A percentile compares a stretch with the other conserved stretches of the same genome.
These are phyloP conservation scores for Chaetomium sp. DNA, from an alignment of 2,329 filamentous ascomycete genomes.

Conservation along the genomic window DNA sequence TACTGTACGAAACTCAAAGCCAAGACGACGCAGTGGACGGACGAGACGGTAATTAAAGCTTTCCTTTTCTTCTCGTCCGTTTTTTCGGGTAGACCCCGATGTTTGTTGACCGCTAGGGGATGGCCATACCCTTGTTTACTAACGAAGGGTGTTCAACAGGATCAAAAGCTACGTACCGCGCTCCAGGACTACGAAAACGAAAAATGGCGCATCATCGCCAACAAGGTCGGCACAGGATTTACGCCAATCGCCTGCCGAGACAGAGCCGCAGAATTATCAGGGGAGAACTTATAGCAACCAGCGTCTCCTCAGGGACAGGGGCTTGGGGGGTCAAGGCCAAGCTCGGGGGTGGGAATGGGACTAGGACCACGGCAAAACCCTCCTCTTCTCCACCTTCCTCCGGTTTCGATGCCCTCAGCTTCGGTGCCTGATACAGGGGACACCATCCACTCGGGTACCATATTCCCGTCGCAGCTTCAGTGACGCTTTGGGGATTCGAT, in stretches of 20 bases:
- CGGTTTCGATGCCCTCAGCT: constrained; percentile 14
- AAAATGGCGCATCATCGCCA: constrained; percentile 86
- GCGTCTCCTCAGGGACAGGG: constrained; percentile 41
- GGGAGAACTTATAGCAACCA: constrained; percentile 49
- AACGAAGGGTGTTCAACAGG: constrained; percentile 39
- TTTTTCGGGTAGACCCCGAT: too few relatives aligned
- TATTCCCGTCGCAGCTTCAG: constrained; percentile 34
- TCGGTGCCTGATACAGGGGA: constrained; percentile 41
- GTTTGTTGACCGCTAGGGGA: too few relatives aligned
- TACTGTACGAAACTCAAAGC: constrained; percentile 95
- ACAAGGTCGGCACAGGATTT: constrained; percentile 85
- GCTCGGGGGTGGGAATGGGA: too few relatives aligned
- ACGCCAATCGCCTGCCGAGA: constrained; percentile 83
- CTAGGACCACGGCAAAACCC: too few relatives aligned
- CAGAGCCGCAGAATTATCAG: constrained; percentile 59
- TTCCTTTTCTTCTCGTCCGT: too few relatives aligned
- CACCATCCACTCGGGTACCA: constrained; percentile 27
- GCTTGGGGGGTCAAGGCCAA: too few relatives aligned
- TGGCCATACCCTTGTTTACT: too few relatives aligned
- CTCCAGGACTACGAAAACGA: constrained; percentile 84
- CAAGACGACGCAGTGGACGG: constrained; percentile 88
- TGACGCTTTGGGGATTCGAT: not conserved
- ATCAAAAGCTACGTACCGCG: constrained; percentile 68
- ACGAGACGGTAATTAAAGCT: constrained; percentile 67
- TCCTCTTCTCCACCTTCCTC: too few relatives aligned